Evolutionary conservation across 352 stramenopile species (phyloP).

Genomic region (Bremia lactucae): DNA sequence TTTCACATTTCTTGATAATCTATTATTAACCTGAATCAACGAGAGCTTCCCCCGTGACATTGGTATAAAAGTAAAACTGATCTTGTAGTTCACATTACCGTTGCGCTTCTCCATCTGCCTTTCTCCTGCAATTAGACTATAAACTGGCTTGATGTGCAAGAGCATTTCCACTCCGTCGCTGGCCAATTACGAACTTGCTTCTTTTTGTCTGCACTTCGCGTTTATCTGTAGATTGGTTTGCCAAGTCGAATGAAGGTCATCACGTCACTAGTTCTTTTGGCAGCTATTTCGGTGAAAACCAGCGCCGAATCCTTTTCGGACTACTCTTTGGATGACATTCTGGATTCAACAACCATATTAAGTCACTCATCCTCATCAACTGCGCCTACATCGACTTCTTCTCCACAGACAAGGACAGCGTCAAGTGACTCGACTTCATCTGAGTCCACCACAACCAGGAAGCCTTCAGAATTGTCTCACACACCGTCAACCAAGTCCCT

Average conservation of each 20-base stretch:
- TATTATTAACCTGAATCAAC: no score
- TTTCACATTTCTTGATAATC: no score
- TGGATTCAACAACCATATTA: background rate
- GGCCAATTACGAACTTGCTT: background rate
- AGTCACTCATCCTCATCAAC: background rate
- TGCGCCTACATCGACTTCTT: background rate
- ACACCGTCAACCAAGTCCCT: background rate
- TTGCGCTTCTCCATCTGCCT: no score
- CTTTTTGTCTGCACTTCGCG: background rate
- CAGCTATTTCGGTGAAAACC: background rate
- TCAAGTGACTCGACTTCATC: background rate
- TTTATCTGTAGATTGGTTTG: background rate
- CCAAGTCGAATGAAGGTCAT: background rate
- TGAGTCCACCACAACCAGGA: background rate
- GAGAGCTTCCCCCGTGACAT: no score
- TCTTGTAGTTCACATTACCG: no score
- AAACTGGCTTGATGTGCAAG: no score
- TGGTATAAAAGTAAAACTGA: no score
- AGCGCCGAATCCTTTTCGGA: background rate
- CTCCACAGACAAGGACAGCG: background rate
- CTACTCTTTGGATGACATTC: background rate
- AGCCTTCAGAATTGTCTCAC: background rate
- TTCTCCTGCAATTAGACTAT: no score
- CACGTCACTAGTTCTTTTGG: background rate
- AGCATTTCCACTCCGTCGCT: background rate